Percentiles rank a stretch among this genome's conserved stretches.
phyloP scores from a whole-genome alignment of 1,284 basidiomycete genomes.

The Lentinula novae-zelandiae region DNA sequence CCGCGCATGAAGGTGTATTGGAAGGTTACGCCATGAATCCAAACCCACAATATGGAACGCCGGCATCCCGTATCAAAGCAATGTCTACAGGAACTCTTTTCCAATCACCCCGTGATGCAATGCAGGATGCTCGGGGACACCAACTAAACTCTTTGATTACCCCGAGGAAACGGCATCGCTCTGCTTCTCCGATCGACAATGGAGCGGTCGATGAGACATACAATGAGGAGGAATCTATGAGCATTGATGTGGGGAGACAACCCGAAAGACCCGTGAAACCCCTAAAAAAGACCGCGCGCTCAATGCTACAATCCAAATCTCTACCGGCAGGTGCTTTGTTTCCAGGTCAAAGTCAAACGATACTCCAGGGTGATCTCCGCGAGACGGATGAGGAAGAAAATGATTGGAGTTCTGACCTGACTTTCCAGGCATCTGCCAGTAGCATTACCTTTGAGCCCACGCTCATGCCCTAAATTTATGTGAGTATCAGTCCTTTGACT shows the following conservation, averaged over 20 bases:
- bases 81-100: slow-evolving; percentile 37
- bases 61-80: slow-evolving; percentile 28
- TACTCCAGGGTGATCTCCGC: background rate
- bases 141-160: slow-evolving; percentile 16
- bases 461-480: background rate
- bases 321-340: slow-evolving; percentile 27
- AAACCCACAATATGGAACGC: slow-evolving; percentile 21
- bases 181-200: slow-evolving; percentile 22
- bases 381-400: slow-evolving; percentile 24
- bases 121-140: slow-evolving; percentile 31
- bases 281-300: slow-evolving; percentile 29
- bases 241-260: slow-evolving; percentile 9
- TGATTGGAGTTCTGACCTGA: slow-evolving; percentile 29
- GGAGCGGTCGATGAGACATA: slow-evolving; percentile 18
- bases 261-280: slow-evolving; percentile 33
- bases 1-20: slow-evolving; percentile 38
- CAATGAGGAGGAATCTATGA: slow-evolving; percentile 12
- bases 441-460: slow-evolving; percentile 9
- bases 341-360: background rate
- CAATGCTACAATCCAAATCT: slow-evolving; percentile 31
- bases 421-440: background rate
- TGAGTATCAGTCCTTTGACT: background rate
- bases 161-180: slow-evolving; percentile 30
- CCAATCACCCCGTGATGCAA: slow-evolving; percentile 38
- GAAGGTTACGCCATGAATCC: slow-evolving; percentile 44